Base-by-base conservation (phyloP, 495 filamentous ascomycete genomes). In the Gamarada debralockiae region DNA sequence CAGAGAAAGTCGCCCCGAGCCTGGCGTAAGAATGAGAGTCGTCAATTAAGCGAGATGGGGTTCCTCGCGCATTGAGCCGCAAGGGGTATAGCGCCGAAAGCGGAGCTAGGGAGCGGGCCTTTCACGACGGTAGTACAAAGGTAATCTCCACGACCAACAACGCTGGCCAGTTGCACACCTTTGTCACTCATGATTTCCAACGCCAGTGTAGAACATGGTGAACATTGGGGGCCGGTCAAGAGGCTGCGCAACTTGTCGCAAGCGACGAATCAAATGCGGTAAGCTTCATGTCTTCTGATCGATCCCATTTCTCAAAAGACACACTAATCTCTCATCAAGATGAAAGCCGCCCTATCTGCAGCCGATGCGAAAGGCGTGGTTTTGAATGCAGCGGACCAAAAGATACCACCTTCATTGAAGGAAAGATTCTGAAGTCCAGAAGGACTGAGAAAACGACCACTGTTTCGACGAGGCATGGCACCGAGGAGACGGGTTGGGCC, bases 221-320 rank as follows among this genome's bases (percentile, higher is more conserved):
- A 51, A 51, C 25, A 42, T 42, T n/a, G 37, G 14, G 13, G 37
- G 37, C 12, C 40, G 48, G 48, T 42, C 48, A 24, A 41, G 9
- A 20, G 37, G 48, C 23, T 51, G 48, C 48, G 15, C 23, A n/a
- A 51, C 48, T 8, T 51, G 36, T 42, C 48, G 48, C 36, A 34
- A 36, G 3, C 20, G 48, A 6, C 36, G 48, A 18, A 22, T 51
- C 24, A 51, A 51, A 51, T 51, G 48, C 17, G 48, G 48, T 51
- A 29, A 38, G 31, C 43, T 20, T n/a, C 15, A 3, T 3, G 18
- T 51, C 1, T n/a, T 38, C 18, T 15, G 3, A n/a, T 29, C 10
- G 37, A n/a, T n/a, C n/a, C n/a, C n/a, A 22, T n/a, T 15, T 5
- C 18, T 22, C 34, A 29, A 21, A 29, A 42, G 18, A 24, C 37